Evolutionary conservation across 208 protist species (phyloP).

Genomic region (Balamuthia mandrillaris): DNA sequence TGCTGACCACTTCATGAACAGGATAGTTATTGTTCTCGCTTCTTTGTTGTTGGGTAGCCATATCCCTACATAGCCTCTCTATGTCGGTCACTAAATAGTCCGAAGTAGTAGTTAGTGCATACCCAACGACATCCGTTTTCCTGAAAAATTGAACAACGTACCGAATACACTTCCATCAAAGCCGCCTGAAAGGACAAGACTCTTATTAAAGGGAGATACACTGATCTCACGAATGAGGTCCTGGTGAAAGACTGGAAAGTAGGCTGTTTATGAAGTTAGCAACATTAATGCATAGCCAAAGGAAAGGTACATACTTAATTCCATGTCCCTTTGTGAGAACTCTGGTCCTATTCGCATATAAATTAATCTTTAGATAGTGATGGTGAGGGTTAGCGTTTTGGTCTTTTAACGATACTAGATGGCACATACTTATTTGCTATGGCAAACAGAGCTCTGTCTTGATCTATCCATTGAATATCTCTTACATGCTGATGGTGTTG

Average conservation of each 20-base stretch:
- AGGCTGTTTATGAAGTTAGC: too few relatives aligned
- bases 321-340: too few relatives aligned
- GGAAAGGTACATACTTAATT: too few relatives aligned
- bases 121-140: background rate
- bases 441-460: too few relatives aligned
- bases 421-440: too few relatives aligned
- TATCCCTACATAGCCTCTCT: constrained; percentile 12
- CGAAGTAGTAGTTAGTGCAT: background rate
- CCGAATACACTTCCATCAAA: constrained; percentile 34
- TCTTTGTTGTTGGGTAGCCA: constrained; percentile 8
- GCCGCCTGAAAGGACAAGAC: constrained; percentile 25
- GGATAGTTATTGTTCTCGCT: constrained; percentile 38
- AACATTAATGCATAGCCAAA: too few relatives aligned
- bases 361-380: too few relatives aligned
- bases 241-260: background rate
- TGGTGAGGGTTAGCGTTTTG: too few relatives aligned
- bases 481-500: too few relatives aligned
- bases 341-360: too few relatives aligned
- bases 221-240: background rate
- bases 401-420: too few relatives aligned
- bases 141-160: background rate
- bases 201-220: background rate
- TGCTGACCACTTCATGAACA: constrained; percentile 14
- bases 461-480: too few relatives aligned
- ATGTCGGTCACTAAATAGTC: constrained; percentile 22